Base-by-base conservation (phyloP, 2,329 filamentous ascomycete species). In the Diplocarpon rosae region DNA sequence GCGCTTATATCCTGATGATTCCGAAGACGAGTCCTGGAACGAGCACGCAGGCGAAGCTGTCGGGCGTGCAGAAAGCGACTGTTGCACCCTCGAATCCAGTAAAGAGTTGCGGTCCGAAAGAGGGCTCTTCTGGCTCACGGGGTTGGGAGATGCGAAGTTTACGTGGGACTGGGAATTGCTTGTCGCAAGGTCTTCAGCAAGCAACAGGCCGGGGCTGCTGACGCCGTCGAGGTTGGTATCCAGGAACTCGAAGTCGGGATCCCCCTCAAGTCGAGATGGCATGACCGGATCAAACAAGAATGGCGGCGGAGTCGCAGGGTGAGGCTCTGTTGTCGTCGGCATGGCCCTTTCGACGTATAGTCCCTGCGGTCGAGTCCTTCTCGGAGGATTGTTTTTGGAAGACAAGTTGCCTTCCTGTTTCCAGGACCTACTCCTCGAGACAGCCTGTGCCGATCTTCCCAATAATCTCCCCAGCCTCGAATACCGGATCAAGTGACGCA, bases 11-110 rank as follows among this genome's bases (percentile, higher is more conserved):
- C 65, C 66, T 11, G 69, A 69, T 8, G 72, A 74, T 49, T 74
- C 71, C 40, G 71, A 74, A 3, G 69, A 70, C 2, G 70, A 72
- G 54, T 74, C 71, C 17, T 64, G 66, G 37, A 66, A 65, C n/a
- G 66, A 65, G 13, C 63, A 64, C 15, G 59, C 54, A 13, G 64
- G 60, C 14, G 61, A 63, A 14, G 52, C 51, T 20, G 54, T 58
- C 13, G 58, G 60, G 30, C 59, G 53, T 8, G 59, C 48, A 32
- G 59, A 58, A 12, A 57, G 34, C 9, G 46, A 35, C 17, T 53
- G 51, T 27, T 47, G 49, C 10, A 50, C 27, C 24, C 31, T 47
- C 4, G 50, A 53, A 13, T 57, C 54, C n/a, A 57, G 49, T 10
- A 56, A 20, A 10, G 55, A 39, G 16, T 49, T 42, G 38, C 55